Conservation (phyloP, 2,329 filamentous ascomycete species). For the Arachnomyces sp. region DNA sequence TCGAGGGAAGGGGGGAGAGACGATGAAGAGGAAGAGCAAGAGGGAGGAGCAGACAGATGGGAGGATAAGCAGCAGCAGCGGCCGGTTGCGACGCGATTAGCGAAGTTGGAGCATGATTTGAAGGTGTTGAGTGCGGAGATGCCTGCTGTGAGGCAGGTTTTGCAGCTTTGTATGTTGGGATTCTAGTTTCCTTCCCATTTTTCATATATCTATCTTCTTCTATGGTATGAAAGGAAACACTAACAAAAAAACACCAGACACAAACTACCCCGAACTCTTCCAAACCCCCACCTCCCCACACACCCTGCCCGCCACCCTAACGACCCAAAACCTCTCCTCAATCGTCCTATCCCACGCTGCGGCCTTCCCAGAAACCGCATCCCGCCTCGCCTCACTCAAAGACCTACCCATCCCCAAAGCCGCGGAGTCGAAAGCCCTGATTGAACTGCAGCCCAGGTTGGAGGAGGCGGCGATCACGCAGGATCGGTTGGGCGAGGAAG, state of each 20-base stretch:
- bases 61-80: conserved; percentile 20
- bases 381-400: conserved; percentile 40
- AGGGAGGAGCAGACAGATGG: neutral
- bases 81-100: conserved; percentile 31
- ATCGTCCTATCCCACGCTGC: conserved; percentile 39
- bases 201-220: conserved; percentile 8
- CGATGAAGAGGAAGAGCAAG: no score
- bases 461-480: conserved; percentile 29
- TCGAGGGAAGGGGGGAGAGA: no score
- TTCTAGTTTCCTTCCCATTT: conserved; percentile 5
- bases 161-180: conserved; percentile 31
- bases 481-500: conserved; percentile 29
- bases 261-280: conserved; percentile 36
- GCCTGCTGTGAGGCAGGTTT: conserved; percentile 33
- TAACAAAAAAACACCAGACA: conserved; percentile 23
- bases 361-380: conserved; percentile 40
- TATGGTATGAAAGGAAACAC: conserved; percentile 10
- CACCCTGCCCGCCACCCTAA: conserved; percentile 28
- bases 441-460: conserved; percentile 36
- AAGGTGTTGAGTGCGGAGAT: conserved; percentile 29
- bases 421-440: conserved; percentile 31
- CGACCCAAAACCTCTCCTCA: conserved; percentile 28
- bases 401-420: conserved; percentile 40
- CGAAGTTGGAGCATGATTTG: conserved; percentile 30
- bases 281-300: conserved; percentile 23